A percentile compares a stretch with the other conserved stretches of the same genome.
Evolutionary conservation across 164 flowering plant genomes (phyloP).

Genomic region (Nelumbo lutea): DNA sequence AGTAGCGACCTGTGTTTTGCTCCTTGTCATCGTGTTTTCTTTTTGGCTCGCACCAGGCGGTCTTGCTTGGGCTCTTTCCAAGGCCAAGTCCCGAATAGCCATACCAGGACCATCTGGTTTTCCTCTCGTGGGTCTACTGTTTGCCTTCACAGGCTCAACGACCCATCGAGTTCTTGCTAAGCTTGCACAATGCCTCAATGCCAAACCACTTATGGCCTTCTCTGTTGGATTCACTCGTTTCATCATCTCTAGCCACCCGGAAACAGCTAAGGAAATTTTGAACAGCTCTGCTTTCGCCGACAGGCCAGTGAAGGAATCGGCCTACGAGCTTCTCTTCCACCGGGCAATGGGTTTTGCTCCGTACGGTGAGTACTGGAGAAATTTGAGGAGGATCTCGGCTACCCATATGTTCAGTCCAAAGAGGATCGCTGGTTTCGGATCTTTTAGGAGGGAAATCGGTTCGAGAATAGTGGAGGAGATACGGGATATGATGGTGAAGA

Average conservation of each 20-base stretch:
- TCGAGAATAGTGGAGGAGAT: neutral
- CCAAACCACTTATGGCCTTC: constrained; percentile 33
- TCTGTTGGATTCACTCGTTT: constrained; percentile 25
- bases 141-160: constrained; percentile 22
- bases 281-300: constrained; percentile 44
- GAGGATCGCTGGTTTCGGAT: constrained; percentile 7
- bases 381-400: constrained; percentile 50
- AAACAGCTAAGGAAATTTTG: constrained; percentile 50
- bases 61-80: constrained; percentile 61
- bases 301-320: constrained; percentile 58
- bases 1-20: constrained; percentile 16
- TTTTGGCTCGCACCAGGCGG: constrained; percentile 56
- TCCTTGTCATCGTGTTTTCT: constrained; percentile 26
- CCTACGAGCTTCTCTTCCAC: constrained; percentile 50
- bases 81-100: constrained; percentile 13
- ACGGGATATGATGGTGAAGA: neutral
- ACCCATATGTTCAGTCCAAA: constrained; percentile 49
- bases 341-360: constrained; percentile 70
- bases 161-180: constrained; percentile 1
- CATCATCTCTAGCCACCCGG: constrained; percentile 42
- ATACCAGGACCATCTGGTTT: constrained; percentile 67
- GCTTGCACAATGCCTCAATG: neutral
- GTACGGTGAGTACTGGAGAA: constrained; percentile 55
- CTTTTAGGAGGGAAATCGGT: neutral
- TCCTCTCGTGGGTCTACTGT: constrained; percentile 50